Evolutionary conservation across 805 yeast species (phyloP), one percentile per base, ranked within the genome.

Genomic region (Saccharomycopsis synnaedendra): DNA sequence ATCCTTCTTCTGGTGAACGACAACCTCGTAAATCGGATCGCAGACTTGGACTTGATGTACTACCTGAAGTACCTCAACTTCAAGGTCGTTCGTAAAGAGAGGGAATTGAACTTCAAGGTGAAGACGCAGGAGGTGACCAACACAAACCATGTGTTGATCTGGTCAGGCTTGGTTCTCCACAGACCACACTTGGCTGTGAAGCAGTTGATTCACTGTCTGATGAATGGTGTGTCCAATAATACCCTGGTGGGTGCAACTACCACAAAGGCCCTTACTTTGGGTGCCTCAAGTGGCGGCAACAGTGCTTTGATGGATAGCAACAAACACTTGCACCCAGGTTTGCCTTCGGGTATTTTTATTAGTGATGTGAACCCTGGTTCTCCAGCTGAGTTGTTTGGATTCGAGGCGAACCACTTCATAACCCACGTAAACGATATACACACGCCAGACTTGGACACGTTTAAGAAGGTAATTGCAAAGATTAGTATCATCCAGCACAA

Each of bases 341-440:
- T 52, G 31, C 53, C 55, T 11, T 44, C 49, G 37, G 55, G 55
- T 3, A 52, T 52, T 8, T 52, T 50, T 32, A 47, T 52, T 11
- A 47, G 51, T 36, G 55, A 52, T 42, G 55, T 52, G n/a, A 45
- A 32, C 28, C 49, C 53, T 9, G 55, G 55, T 19, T 52, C 55
- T 3, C 55, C 55, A 28, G 55, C 49, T 8, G 54, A 46, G 32
- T 48, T 52, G 36, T 52, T 47, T 41, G 53, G 53, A 4, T 50
- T 52, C 39, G 51, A 52, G 41, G 7, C 44, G 5, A 52, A 52
- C 40, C 50, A 50, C 30, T 52, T 52, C 11, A 47, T 52, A n/a
- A 52, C 55, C 30, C 55, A 52, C 38, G 55, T 52, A n/a, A 52
- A 52, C 39, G 55, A 52, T 43, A 52, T 52, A 27, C 53, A 50